Conservation (phyloP, 139 green algal species). For the Chlamydomonas asymmetrica region DNA sequence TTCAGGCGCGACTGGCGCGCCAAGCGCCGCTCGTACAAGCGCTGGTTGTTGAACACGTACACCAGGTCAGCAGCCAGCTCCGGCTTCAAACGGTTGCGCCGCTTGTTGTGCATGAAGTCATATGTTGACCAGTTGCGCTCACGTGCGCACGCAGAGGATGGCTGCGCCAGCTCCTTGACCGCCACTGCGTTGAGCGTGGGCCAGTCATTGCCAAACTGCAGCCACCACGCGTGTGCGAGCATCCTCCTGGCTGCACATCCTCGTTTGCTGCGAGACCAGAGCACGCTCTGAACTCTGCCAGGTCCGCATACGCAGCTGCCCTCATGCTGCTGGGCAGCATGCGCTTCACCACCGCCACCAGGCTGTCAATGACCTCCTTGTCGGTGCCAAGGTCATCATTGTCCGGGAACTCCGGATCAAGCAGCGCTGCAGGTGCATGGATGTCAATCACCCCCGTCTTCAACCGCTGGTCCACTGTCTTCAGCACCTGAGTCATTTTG, state of each 20-base stretch:
- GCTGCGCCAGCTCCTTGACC: not conserved
- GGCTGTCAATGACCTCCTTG: too few relatives aligned
- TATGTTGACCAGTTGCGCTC: slow-evolving; percentile 39
- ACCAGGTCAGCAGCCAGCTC: slow-evolving; percentile 18
- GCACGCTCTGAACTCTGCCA: not conserved
- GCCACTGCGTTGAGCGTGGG: not conserved
- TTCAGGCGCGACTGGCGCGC: not conserved
- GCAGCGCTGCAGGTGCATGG: not conserved
- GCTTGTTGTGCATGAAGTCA: slow-evolving; percentile 36
- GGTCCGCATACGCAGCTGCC: not conserved
- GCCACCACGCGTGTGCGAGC: not conserved
- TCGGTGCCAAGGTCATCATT: too few relatives aligned
- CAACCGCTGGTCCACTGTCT: not conserved
- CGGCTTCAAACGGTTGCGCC: slow-evolving; percentile 21
- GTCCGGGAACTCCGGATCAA: not conserved
- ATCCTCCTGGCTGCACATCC: too few relatives aligned
- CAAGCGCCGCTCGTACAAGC: not conserved
- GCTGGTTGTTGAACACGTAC: slow-evolving; percentile 34
- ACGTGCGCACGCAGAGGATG: not conserved
- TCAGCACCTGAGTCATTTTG: not conserved
- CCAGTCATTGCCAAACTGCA: not conserved
- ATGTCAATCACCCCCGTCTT: not conserved
- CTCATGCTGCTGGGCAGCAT: not conserved
- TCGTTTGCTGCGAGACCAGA: not conserved
- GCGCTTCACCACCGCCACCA: too few relatives aligned